These are phyloP conservation scores for Corymbia citriodora DNA, from an alignment of 441 rosid genomes.

Conservation along the genomic window DNA sequence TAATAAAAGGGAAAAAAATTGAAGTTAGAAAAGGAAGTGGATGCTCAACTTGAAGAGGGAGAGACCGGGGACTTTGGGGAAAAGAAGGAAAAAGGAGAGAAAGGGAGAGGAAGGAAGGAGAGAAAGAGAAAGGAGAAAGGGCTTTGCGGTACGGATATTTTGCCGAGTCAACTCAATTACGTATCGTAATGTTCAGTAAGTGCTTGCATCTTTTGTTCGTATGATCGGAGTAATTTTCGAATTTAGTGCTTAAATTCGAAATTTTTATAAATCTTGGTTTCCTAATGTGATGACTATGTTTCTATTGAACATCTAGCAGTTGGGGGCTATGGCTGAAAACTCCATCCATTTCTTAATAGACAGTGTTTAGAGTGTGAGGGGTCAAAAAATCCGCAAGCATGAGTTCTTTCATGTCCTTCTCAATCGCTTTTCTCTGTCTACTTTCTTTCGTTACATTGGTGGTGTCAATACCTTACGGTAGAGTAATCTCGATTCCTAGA, in stretches of 20 bases:
- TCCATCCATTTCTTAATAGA: not conserved
- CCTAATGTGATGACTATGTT: not conserved
- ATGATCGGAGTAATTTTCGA: too few relatives aligned
- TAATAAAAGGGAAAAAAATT: too few relatives aligned
- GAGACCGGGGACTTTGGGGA: too few relatives aligned
- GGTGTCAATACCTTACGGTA: not conserved
- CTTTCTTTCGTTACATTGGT: not conserved
- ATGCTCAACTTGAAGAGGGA: too few relatives aligned
- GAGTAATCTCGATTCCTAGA: not conserved
- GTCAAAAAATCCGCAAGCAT: not conserved
- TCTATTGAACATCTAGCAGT: not conserved
- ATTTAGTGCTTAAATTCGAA: too few relatives aligned
- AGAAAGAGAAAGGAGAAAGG: too few relatives aligned
- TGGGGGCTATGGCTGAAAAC: not conserved
- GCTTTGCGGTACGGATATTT: fast-evolving
- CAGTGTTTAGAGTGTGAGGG: not conserved
- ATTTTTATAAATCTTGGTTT: too few relatives aligned
- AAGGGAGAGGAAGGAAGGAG: too few relatives aligned
- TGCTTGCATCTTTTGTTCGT: fast-evolving
- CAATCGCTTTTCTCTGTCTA: not conserved
- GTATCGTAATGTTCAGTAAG: fast-evolving
- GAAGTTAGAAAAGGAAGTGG: too few relatives aligned
- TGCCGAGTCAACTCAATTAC: too few relatives aligned
- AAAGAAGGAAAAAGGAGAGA: too few relatives aligned
- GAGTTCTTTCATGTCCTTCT: not conserved